Evolutionary conservation across 108 stramenopile species (phyloP), one percentile per base, ranked within the genome.

Genomic region (Fistulifera solaris): DNA sequence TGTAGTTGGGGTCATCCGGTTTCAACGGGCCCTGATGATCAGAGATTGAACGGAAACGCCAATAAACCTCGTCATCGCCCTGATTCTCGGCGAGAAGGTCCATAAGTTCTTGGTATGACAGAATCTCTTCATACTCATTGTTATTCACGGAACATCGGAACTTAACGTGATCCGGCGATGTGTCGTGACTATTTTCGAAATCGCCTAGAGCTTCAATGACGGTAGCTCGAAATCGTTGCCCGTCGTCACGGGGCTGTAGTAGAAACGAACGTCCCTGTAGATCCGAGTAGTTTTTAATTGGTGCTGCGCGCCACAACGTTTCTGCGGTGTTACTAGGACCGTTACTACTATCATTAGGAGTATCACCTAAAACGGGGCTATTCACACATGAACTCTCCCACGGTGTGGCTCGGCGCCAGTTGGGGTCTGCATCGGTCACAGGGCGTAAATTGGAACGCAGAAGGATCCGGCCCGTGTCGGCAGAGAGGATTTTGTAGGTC

Each of bases 401-500:
- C 40, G 40, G 40, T 14, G 40, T 40, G 14, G 11, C 40, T 11
- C 11, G 40, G 12, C 47, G 47, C 14, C 11, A 16, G 16, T 48
- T 48, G 47, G 47, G 14, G 14, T 48, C 16, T 48, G 47, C n/a
- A n/a, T n/a, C n/a, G n/a, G n/a, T n/a, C n/a, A n/a, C n/a, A n/a
- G n/a, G n/a, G n/a, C n/a, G n/a, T n/a, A 71, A 16, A 0, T 17
- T 25, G 7, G 70, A 61, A 22, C 65, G 55, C 19, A 38, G 48
- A 2, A 71, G 2, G 12, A 71, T 38, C 18, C 31, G 24, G 0
- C 27, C 40, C n/a, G 58, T 13, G 6, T 49, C 59, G 5, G 38
- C 28, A 40, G 48, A 53, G 0, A 63, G 45, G 10, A 72, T 58
- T 18, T 54, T 45, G 19, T 46, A 67, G 0, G 66, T 67, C 56